Evolutionary conservation across 768 basidiomycete genomes (phyloP), one percentile per base, ranked within the genome.

Genomic region (Hygrocybe punicea): DNA sequence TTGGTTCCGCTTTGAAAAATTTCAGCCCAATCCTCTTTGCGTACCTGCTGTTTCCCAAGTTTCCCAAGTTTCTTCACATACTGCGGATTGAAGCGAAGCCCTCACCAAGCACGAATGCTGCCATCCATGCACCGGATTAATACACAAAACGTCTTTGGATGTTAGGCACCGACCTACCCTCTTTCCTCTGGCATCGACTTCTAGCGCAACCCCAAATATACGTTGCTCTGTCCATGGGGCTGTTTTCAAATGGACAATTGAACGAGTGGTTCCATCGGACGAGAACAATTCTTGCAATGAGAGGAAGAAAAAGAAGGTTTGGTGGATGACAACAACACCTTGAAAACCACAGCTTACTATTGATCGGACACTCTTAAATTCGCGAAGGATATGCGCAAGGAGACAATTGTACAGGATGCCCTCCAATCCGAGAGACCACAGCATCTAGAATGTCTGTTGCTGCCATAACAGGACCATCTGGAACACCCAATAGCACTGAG

Each of bases 231-330:
- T 96, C 93, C 80, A 87, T 85, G 5, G 87, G 82, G 63, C 90
- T 94, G 36, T 86, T 77, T 65, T 93, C 88, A 62, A 94, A 84
- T 0, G 93, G 93, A 69, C 90, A 96, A 79, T 66, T 95, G 92
- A 10, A 90, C 78, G 36, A 94, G 79, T 19, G 95, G 79, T 61
- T 91, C 85, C 90, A 88, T 93, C 0, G 87, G 82, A 17, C 76
- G 71, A 9, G 78, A 76, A 73, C 93, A 96, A 51, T 79, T 72
- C 67, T 81, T 83, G 81, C 93, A 95, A 51, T 78, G 73, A 6
- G 85, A 86, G 23, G 84, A 84, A 55, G 83, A 73, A 61, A 84
- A 71, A 21, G 83, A 66, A 13, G 86, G 88, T 68, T 85, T 83
- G 65, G 72, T 74, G 46, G 81, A 79, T 53, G 84, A 79, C 63